Base-by-base conservation (phyloP, 2,329 filamentous ascomycete species). In the Aspergillus awamori region DNA sequence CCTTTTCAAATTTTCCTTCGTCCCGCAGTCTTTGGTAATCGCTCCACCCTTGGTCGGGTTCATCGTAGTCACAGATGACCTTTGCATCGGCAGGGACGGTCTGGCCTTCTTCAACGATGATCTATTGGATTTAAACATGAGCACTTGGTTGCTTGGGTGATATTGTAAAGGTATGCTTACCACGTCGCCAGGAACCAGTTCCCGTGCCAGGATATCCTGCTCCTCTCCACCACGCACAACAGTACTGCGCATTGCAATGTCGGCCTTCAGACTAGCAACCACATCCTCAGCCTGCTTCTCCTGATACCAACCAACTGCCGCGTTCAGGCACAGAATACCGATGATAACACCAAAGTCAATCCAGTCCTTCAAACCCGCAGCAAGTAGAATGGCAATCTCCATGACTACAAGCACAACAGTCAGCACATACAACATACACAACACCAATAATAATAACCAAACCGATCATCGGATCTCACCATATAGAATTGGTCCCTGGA, bases 271-370 rank as follows among this genome's bases (percentile, higher is more conserved):
- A 65, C 82, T 86, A 58, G 89, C 89, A 70, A 91, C 89, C 71
- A 91, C 88, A 78, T 92, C 89, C 67, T 88, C 89, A 70, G 89
- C 89, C 79, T 91, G 89, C 81, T 91, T 92, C 79, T 92, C 89
- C 76, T 91, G 89, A 77, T 92, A 91, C 86, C 89, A 92, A 81
- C 89, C 89, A 75, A 91, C 89, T 65, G 87, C 80, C 66, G 89
- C 89, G 80, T 92, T 92, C 65, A 92, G 86, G 73, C 88, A 70
- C 58, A 92, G 80, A 77, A 92, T 92, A 81, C 85, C 89, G 70
- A 88, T 86, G 75, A 92, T 92, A 76, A 92, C 88, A 84, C 88
- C 89, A 68, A 91, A 84, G 81, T 92, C 89, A 66, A 91, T 84
- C 89, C 89, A 92, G 78, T 90, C 88, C 74, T 84, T 83, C 65